A percentile compares a stretch with the other conserved stretches of the same genome.
phyloP scores from a whole-genome alignment of 305 asterid genomes.

The Fraxinus xanthoxyloides region DNA sequence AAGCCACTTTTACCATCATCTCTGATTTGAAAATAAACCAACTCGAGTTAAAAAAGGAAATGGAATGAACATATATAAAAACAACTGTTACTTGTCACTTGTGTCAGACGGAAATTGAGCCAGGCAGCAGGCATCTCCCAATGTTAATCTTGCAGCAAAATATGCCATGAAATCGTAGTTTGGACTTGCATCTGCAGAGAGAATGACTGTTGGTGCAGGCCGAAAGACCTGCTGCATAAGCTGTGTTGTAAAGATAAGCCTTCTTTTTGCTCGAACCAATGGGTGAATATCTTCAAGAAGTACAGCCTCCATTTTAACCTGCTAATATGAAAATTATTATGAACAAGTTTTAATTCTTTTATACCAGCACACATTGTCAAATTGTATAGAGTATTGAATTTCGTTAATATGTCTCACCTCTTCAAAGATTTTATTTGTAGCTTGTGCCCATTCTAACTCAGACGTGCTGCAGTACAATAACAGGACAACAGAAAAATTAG shows the following conservation, averaged over 20 bases:
- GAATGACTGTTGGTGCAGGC: constrained; percentile 50
- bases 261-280: constrained; percentile 49
- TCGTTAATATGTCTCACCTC: constrained; percentile 42
- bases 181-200: constrained; percentile 46
- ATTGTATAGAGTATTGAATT: constrained; percentile 1
- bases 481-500: constrained; percentile 17
- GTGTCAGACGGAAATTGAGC: constrained; percentile 27
- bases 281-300: constrained; percentile 35
- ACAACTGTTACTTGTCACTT: constrained; percentile 38
- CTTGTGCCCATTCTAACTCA: constrained; percentile 55
- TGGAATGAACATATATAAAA: not conserved
- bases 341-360: constrained; percentile 3
- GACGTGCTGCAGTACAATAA: constrained; percentile 37
- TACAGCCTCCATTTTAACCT: constrained; percentile 48
- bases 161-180: constrained; percentile 44
- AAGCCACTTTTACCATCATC: not conserved
- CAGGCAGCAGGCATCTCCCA: constrained; percentile 67
- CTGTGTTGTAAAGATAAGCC: constrained; percentile 56
- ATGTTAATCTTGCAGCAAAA: constrained; percentile 49
- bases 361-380: not conserved
- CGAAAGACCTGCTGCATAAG: constrained; percentile 63
- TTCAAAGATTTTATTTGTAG: constrained; percentile 46
- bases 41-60: constrained; percentile 1
- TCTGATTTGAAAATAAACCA: not conserved
- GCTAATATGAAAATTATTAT: constrained; percentile 15